phyloP scores from a whole-genome alignment of 2,329 filamentous ascomycete species.

The Colletotrichum tamarilloi region DNA sequence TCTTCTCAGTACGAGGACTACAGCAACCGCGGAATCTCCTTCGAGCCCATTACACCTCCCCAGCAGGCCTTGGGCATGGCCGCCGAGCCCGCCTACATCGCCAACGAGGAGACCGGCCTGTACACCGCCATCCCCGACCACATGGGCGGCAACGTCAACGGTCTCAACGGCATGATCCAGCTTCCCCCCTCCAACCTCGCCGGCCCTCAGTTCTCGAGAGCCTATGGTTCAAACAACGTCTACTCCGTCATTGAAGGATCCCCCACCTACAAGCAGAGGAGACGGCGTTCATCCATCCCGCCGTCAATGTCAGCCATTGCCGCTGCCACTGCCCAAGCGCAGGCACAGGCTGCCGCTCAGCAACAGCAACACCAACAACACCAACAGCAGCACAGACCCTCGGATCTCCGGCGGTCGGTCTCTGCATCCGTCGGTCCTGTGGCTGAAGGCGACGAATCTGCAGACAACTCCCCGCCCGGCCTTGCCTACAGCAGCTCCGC shows the following conservation, averaged over 20 bases:
- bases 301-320: conserved; percentile 78
- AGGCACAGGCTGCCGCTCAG: conserved; percentile 56
- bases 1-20: conserved; percentile 99
- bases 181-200: conserved; percentile 87
- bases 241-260: conserved; percentile 98
- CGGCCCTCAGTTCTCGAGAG: conserved; percentile 81
- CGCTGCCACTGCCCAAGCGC: conserved; percentile 68
- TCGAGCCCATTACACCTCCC: conserved; percentile 95
- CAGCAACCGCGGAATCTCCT: conserved; percentile 94
- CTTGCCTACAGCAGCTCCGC: conserved; percentile 78
- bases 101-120: conserved; percentile 95
- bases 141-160: conserved; percentile 76
- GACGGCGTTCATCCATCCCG: conserved; percentile 92
- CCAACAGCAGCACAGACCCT: conserved; percentile 73
- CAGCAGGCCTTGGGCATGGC: conserved; percentile 87
- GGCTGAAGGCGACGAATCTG: conserved; percentile 81
- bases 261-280: conserved; percentile 97
- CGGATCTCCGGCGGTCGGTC: conserved; percentile 90
- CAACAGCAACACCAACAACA: conserved; percentile 21
- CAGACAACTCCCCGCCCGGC: conserved; percentile 82
- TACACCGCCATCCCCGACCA: conserved; percentile 96
- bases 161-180: conserved; percentile 90
- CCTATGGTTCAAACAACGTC: conserved; percentile 80
- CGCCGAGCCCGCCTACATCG: conserved; percentile 94
- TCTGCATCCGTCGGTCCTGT: conserved; percentile 88